Evolutionary conservation across 306 rosid genomes (phyloP), one percentile per base, ranked within the genome.

Genomic region (Prunus fruticosa): DNA sequence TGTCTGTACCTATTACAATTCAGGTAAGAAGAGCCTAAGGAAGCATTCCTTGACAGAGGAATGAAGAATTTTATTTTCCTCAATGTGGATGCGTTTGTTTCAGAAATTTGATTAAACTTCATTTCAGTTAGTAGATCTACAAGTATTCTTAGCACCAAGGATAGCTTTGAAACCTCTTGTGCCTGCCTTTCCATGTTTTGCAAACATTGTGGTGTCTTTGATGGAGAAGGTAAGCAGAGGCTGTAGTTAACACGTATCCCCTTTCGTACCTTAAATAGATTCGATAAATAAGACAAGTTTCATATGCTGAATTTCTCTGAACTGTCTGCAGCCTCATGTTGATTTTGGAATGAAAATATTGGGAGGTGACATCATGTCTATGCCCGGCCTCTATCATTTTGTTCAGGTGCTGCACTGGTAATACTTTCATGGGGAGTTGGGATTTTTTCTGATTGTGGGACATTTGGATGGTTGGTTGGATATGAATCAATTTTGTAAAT

Each of bases 311-410:
- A 51, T 53, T 32, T 25, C 25, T 70, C 46, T 22, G 68, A 72
- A 71, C 83, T 57, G 53, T 82, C 41, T 77, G 83, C 91, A 95
- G 99, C 99, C 99, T 30, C 84, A 88, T 66, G 84, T 95, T 52
- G 99, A 95, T 81, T 95, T 95, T 51, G 99, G 99, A 64, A 50
- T 90, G 81, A 84, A 84, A 49, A 58, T 95, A 70, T 82, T 81
- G 47, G 99, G 99, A 74, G 93, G 90, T 50, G 99, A 95, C 80
- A 51, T 92, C 79, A 89, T 95, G 99, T 87, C 99, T 54, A 91
- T 95, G 80, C 97, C 97, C 5, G 97, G 97, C 79, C 86, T 95
- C 75, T 89, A 92, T 78, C 82, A 81, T 82, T 90, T 82, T 80
- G 81, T 92, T 82, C 97, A 95, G 99, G 99, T 95, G 79, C 84